Base-by-base conservation (phyloP, 2,329 filamentous ascomycete species). In the Penicillium sp. region DNA sequence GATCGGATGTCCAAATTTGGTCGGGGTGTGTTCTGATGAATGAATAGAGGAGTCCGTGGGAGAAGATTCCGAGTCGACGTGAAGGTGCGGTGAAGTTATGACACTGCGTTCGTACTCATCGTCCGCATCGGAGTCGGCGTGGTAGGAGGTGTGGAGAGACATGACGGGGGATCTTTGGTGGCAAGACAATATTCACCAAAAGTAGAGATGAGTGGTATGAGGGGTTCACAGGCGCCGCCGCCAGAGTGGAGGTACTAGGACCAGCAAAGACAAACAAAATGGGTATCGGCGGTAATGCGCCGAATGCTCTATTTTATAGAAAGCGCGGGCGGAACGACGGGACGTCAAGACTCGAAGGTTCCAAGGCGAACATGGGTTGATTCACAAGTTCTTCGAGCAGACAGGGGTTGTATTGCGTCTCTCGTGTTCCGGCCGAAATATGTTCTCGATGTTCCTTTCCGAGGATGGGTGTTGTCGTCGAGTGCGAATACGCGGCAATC, bases 31-130 rank as follows among this genome's bases (percentile, higher is more conserved):
- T 68, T 87, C 82, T 54, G 79, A 81, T 38, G 83, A 86, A 43
- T 81, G 78, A 49, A 83, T 82, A 58, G 84, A 83, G 9, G 83
- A 85, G 62, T 83, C 82, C 15, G 80, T 83, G 38, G 82, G 81
- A 52, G 81, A 83, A 60, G 76, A 74, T 68, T 85, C 83, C 57
- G 82, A 86, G 68, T 86, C 83, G 49, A 78, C 79, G 42, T 81
- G 80, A 49, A 85, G 72, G 55, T 79, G 81, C 19, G 84, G 84
- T 17, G 82, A 84, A 50, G 82, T 82, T 68, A 86, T 78, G 59
- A 81, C 79, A 66, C 81, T 83, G 64, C 83, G 79, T 72, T 87
- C 85, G 65, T 85, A 87, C 73, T 88, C 85, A 74, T 87, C 85
- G 70, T 87, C 85, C 61, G 84, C 84, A 67, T 86, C 84, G 49